Conservation (phyloP, 345 rosid species). For the Arabidopsis arenosa region DNA sequence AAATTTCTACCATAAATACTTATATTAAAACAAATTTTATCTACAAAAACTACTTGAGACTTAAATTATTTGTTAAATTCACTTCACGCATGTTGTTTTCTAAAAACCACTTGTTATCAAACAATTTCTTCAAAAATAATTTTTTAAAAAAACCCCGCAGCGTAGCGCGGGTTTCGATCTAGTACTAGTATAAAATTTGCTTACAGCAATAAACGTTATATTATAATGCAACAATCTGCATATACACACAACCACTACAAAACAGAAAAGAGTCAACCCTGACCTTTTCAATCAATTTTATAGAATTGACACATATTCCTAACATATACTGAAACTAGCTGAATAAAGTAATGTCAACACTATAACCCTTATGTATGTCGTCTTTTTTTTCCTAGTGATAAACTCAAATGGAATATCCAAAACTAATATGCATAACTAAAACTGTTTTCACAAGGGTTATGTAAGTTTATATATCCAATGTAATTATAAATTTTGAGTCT, state of each 20-base stretch:
- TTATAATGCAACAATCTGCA: constrained; percentile 23
- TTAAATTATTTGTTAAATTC: no score
- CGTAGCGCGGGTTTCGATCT: no score
- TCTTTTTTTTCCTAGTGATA: background rate
- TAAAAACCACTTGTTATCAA: no score
- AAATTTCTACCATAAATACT: no score
- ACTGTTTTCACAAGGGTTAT: constrained; percentile 9
- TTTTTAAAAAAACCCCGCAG: no score
- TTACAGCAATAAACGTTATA: constrained; percentile 29
- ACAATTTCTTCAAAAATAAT: no score
- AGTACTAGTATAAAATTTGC: constrained; percentile 9
- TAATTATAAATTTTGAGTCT: background rate
- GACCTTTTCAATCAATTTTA: constrained; percentile 11
- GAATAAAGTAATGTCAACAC: constrained; percentile 30
- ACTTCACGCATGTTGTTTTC: no score
- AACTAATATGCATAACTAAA: background rate
- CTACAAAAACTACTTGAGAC: no score
- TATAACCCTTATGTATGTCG: constrained; percentile 13
- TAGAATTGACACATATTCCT: constrained; percentile 36
- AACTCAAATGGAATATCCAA: background rate
- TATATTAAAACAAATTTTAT: no score
- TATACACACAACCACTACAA: constrained; percentile 39
- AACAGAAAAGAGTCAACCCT: constrained; percentile 40
- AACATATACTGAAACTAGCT: constrained; percentile 29
- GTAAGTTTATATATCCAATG: background rate